Evolutionary conservation across 164 flowering plant genomes (phyloP).

Genomic region (Aristolochia contorta): DNA sequence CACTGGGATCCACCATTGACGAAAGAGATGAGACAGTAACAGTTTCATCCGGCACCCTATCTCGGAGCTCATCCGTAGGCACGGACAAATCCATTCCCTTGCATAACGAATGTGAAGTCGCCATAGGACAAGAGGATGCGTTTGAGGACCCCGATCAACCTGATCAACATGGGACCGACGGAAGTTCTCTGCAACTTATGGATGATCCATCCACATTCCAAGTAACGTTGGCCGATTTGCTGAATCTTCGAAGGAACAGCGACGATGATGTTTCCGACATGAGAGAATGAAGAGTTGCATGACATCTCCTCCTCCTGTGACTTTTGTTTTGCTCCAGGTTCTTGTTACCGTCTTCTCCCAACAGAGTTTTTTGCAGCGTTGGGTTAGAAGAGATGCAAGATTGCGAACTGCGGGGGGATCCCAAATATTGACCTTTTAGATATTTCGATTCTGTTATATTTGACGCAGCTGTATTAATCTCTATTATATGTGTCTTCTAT

Average conservation of each 20-base stretch:
- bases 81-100: conserved; percentile 19
- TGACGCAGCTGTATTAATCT: no score
- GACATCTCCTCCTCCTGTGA: not conserved
- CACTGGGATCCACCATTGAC: conserved; percentile 51
- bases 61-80: conserved; percentile 47
- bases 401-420: no score
- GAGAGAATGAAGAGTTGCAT: not conserved
- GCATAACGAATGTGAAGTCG: conserved; percentile 13
- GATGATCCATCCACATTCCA: conserved; percentile 14
- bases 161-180: conserved; percentile 20
- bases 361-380: no score
- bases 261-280: conserved; percentile 10
- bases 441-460: no score
- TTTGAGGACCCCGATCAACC: conserved; percentile 13
- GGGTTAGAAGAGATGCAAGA: no score
- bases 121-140: not conserved
- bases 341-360: no score
- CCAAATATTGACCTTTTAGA: no score
- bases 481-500: no score
- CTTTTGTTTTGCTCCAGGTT: no score
- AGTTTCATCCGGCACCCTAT: conserved; percentile 59
- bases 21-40: conserved; percentile 57
- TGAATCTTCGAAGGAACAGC: conserved; percentile 7
- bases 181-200: conserved; percentile 20
- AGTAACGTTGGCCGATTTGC: conserved; percentile 8